These are phyloP conservation scores for Teratosphaeria gauchensis DNA, from an alignment of 2,329 filamentous ascomycete species.

Conservation along the genomic window DNA sequence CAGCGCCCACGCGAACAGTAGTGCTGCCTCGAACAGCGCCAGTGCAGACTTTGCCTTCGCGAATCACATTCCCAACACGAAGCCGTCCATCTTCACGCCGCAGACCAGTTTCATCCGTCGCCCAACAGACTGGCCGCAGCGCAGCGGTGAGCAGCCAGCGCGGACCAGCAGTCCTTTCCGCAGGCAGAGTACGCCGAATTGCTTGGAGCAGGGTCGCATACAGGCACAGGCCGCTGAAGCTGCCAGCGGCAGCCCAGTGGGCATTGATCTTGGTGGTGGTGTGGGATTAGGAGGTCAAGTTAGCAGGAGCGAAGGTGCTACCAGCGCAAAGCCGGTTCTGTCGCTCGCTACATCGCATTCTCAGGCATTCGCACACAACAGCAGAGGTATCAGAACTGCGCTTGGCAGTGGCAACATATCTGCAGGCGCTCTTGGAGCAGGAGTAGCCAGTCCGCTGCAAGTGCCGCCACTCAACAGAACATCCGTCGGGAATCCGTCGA, in stretches of 20 bases:
- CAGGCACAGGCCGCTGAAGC: slow-evolving; percentile 1
- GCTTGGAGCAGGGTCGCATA: slow-evolving; percentile 1
- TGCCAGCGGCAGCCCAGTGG: not conserved
- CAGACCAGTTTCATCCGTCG: not conserved
- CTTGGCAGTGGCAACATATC: not conserved
- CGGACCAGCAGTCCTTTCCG: not conserved
- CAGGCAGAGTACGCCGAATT: slow-evolving; percentile 6
- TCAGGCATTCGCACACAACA: not conserved
- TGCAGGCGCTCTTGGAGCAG: not conserved
- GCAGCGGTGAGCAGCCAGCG: not conserved
- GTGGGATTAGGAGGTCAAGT: not conserved
- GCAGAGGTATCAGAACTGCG: not conserved
- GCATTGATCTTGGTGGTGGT: not conserved
- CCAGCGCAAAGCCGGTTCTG: not conserved
- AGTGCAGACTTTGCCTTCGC: not conserved
- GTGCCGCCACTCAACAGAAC: not conserved
- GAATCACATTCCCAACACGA: not conserved
- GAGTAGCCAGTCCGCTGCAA: not conserved
- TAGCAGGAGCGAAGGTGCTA: not conserved
- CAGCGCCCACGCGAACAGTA: not conserved
- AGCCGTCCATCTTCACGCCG: slow-evolving; percentile 10
- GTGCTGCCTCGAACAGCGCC: not conserved
- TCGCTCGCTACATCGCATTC: not conserved
- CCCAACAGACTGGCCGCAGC: not conserved
- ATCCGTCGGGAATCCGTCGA: not conserved